Evolutionary conservation across 768 basidiomycete genomes (phyloP).

Genomic region (Suillus brevipes): DNA sequence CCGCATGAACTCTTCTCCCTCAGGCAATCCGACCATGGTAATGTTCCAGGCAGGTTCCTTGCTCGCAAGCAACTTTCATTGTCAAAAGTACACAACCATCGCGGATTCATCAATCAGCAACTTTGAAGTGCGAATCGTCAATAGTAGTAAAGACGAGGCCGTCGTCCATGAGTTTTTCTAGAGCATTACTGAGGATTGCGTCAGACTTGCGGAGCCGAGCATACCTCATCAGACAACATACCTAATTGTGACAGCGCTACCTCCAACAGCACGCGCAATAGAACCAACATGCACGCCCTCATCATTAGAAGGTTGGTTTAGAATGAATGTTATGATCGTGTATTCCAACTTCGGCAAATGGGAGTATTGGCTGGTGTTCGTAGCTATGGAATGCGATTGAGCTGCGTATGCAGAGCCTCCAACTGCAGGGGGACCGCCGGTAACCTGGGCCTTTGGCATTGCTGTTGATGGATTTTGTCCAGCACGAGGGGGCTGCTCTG

Average conservation of each 20-base stretch:
- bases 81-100: constrained; percentile 11
- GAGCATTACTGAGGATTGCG: constrained; percentile 53
- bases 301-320: constrained; percentile 41
- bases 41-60: constrained; percentile 86
- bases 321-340: constrained; percentile 66
- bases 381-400: constrained; percentile 29
- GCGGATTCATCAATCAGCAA: constrained; percentile 40
- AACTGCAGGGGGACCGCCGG: constrained; percentile 8
- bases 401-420: constrained; percentile 45
- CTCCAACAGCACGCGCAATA: constrained; percentile 66
- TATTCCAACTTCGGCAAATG: constrained; percentile 61
- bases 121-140: constrained; percentile 76
- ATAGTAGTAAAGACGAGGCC: constrained; percentile 79
- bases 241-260: constrained; percentile 65
- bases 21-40: constrained; percentile 91
- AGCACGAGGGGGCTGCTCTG: constrained; percentile 34
- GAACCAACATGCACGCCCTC: constrained; percentile 77
- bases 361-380: constrained; percentile 45
- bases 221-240: constrained; percentile 25
- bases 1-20: constrained; percentile 82
- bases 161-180: constrained; percentile 78
- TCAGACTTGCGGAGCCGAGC: constrained; percentile 4
- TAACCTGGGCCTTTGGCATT: constrained; percentile 6
- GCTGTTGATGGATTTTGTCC: constrained; percentile 26
- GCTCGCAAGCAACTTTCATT: neutral